These are phyloP conservation scores for Trametes gibbosa DNA, from an alignment of 768 basidiomycete genomes.

Conservation along the genomic window DNA sequence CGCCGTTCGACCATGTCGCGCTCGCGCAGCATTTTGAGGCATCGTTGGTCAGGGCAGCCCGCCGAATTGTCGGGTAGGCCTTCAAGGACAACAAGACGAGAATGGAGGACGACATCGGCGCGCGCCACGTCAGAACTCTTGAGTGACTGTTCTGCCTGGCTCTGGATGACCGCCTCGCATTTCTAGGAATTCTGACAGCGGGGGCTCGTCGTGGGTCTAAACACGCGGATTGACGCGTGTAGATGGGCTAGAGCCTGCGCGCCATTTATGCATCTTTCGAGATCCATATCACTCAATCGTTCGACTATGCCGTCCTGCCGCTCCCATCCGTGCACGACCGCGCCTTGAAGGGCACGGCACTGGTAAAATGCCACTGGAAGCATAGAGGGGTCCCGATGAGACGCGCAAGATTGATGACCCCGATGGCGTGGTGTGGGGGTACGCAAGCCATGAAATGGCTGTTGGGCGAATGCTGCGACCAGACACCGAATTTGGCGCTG, in stretches of 20 bases:
- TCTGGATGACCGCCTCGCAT: too few species aligned
- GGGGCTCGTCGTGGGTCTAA: neutral
- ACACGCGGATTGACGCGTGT: neutral
- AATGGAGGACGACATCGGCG: too few species aligned
- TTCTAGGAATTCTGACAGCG: too few species aligned
- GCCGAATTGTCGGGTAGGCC: too few species aligned
- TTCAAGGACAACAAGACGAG: too few species aligned
- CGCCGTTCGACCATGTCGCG: too few species aligned
- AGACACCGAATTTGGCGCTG: neutral
- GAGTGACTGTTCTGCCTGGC: too few species aligned
- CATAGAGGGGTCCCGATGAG: neutral
- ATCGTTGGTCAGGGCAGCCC: too few species aligned
- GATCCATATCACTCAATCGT: neutral
- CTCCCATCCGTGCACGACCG: neutral
- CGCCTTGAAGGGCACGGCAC: neutral
- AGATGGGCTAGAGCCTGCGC: neutral
- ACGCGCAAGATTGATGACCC: neutral
- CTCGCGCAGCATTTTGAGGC: too few species aligned
- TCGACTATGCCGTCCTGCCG: neutral
- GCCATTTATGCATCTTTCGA: neutral
- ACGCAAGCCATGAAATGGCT: neutral
- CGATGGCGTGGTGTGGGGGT: neutral
- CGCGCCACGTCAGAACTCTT: too few species aligned
- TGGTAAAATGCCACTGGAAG: constrained; percentile 5
- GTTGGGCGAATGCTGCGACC: neutral